Evolutionary conservation across 106 monocot genomes (phyloP).

Genomic region (Platanthera guangdongensis): DNA sequence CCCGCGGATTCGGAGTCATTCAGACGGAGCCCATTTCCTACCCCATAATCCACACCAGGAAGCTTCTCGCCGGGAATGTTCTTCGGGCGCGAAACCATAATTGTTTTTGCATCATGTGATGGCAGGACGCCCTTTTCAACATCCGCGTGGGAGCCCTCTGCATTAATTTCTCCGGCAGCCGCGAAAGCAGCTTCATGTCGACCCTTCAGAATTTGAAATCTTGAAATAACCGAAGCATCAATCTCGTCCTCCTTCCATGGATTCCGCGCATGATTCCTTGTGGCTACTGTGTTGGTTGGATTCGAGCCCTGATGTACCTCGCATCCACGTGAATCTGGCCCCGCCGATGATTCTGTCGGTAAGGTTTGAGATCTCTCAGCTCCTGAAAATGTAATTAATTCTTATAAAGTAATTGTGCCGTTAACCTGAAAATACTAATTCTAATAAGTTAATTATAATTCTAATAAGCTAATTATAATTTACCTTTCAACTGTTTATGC

Average conservation of each 20-base stretch:
- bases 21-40: not conserved
- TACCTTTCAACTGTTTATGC: no score
- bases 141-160: not conserved
- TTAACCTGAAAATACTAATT: not conserved
- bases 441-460: not conserved
- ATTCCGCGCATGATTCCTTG: not conserved
- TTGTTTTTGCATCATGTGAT: not conserved
- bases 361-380: not conserved
- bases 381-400: not conserved
- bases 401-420: not conserved
- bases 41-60: not conserved
- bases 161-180: not conserved
- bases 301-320: not conserved
- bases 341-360: not conserved
- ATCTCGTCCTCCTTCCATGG: not conserved
- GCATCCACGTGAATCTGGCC: not conserved
- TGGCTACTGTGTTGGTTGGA: no score
- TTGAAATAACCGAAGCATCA: not conserved
- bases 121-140: not conserved
- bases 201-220: constrained; percentile 1
- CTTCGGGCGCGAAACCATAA: not conserved
- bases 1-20: not conserved
- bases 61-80: not conserved
- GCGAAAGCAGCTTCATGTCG: not conserved
- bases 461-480: no score